Percentiles rank a stretch among this genome's conserved stretches.
Evolutionary conservation across 1,284 basidiomycete species (phyloP).

Genomic region (Ceratobasidium sp.): DNA sequence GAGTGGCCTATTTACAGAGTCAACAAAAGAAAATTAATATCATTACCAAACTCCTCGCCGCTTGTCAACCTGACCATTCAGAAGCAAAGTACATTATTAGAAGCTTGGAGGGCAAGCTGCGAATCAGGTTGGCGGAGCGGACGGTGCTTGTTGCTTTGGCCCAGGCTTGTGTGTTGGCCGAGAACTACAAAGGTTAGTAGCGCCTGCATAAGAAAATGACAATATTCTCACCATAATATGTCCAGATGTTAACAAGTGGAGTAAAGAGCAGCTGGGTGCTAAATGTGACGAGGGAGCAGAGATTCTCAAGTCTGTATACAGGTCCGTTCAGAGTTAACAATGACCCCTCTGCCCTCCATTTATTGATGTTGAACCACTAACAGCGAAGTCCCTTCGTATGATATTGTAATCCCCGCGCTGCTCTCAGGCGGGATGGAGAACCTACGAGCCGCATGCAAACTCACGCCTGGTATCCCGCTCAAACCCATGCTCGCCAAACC

Average conservation of each 20-base stretch:
- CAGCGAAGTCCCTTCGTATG: conserved; percentile 95
- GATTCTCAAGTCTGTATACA: conserved; percentile 91
- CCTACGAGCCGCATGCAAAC: conserved; percentile 81
- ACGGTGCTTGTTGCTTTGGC: conserved; percentile 90
- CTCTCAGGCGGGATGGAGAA: conserved; percentile 81
- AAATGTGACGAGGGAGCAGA: conserved; percentile 84
- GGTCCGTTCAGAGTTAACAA: conserved; percentile 60
- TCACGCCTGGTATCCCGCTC: conserved; percentile 91
- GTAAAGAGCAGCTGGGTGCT: conserved; percentile 75
- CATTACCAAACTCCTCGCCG: conserved; percentile 93
- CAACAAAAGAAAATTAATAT: conserved; percentile 95
- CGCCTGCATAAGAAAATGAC: background rate
- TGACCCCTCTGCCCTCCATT: background rate
- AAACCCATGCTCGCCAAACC: conserved; percentile 99
- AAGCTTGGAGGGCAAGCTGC: conserved; percentile 94
- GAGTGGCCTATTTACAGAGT: conserved; percentile 64
- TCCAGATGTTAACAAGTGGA: conserved; percentile 76
- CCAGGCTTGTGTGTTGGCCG: conserved; percentile 84
- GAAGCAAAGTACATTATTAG: conserved; percentile 96
- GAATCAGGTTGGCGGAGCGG: conserved; percentile 96
- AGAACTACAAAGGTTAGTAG: conserved; percentile 71
- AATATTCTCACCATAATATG: conserved; percentile 15
- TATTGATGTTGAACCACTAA: conserved; percentile 12
- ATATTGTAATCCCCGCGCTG: conserved; percentile 92
- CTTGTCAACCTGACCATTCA: conserved; percentile 82